A percentile compares a stretch with the other conserved stretches of the same genome.
Conservation (phyloP, 345 rosid genomes). For the Salix caprea region DNA sequence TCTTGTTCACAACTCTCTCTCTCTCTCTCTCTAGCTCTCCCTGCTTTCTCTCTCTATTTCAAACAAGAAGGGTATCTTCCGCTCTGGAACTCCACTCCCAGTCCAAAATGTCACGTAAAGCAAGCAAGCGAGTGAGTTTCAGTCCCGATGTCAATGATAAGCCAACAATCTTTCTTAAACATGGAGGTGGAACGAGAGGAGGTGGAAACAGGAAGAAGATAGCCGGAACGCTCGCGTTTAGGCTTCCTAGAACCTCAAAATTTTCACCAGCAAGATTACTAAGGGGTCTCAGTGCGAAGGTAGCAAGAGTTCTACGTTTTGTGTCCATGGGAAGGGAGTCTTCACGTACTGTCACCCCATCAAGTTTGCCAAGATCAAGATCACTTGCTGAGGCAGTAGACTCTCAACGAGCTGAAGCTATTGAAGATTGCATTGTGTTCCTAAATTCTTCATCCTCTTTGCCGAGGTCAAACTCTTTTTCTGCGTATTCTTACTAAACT, state of each 20-base stretch:
- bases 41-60: not conserved
- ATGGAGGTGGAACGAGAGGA: conserved; percentile 26
- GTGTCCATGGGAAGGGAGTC: conserved; percentile 43
- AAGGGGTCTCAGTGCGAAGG: conserved; percentile 50
- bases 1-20: conserved; percentile 4
- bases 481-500: conserved; percentile 41
- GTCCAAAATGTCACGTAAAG: conserved; percentile 47
- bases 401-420: conserved; percentile 79
- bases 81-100: not conserved
- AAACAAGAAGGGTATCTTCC: not conserved
- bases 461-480: conserved; percentile 66
- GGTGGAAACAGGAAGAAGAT: conserved; percentile 34
- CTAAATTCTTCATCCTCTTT: conserved; percentile 72
- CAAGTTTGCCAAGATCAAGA: conserved; percentile 55
- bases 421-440: conserved; percentile 90
- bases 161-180: conserved; percentile 39
- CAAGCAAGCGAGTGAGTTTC: conserved; percentile 64
- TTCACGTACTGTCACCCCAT: conserved; percentile 43
- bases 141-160: conserved; percentile 53
- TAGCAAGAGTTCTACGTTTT: conserved; percentile 46
- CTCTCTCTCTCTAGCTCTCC: not conserved
- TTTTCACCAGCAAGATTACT: conserved; percentile 45
- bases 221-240: conserved; percentile 43
- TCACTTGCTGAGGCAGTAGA: conserved; percentile 67
- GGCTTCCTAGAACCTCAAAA: conserved; percentile 33